Base-by-base conservation (phyloP, 192 early-diverging fungal species). In the Chytriomyces sp. region DNA sequence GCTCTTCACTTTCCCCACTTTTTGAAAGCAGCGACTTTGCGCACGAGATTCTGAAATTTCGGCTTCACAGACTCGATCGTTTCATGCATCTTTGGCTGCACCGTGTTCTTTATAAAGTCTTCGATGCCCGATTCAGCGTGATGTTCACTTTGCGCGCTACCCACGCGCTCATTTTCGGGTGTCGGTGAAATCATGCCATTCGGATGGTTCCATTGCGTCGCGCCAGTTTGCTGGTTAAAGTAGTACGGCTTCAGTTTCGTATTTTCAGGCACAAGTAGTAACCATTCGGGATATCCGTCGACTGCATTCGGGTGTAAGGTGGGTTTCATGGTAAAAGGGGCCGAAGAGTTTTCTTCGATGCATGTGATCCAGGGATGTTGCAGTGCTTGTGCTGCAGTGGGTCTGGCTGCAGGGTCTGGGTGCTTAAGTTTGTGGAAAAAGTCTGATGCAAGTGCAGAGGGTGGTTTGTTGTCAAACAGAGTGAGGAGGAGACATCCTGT, bases 321-420 rank as follows among this genome's bases (percentile, higher is more conserved):
- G 67, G 43, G 67, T 24, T 28, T 46, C n/a, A n/a, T 28, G 46
- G 43, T 18, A 13, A 46, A 26, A 18, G 9, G 35, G 46, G 9
- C 9, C 46, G 24, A 45, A 11, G 23, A 1, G 64, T 72, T 72
- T 0, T 49, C 50, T 81, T 50, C 45, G 13, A 49, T 47, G 28
- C n/a, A 35, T n/a, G 71, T 57, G 50, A 95, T 73, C 94, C 94
- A 96, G 16, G 91, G 89, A 61, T 96, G 94, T 59, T 83, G 61
- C 60, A 95, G 82, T 0, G 94, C 94, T 81, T 92, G 83, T 7
- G 80, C 79, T 6, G 91, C 94, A 0, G 91, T 94, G 83, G 94
- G 87, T 6, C 94, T 86, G 18, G 77, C 65, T 5, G 69, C 75
- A 16, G 92, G 91, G 69, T 92, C 88, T 23, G 85, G 83, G 0